Conservation (phyloP, 2,329 filamentous ascomycete genomes). For the Talaromyces sp. region DNA sequence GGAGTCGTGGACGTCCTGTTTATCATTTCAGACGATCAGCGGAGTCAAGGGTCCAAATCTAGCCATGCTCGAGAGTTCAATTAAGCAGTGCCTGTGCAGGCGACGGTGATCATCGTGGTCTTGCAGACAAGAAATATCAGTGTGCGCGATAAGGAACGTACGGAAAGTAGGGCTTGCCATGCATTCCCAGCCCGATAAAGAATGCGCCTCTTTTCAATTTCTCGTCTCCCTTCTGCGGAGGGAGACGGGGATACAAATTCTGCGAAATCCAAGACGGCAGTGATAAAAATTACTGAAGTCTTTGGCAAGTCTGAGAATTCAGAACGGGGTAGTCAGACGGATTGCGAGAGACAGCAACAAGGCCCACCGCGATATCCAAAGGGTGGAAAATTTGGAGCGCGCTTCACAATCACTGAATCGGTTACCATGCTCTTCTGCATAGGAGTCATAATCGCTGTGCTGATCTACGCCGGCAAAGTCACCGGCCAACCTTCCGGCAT, state of each 20-base stretch:
- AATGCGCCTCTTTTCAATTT: constrained; percentile 9
- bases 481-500: not conserved
- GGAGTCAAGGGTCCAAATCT: not conserved
- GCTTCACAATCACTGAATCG: not conserved
- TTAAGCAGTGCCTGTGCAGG: not conserved
- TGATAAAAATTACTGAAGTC: not conserved
- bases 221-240: not conserved
- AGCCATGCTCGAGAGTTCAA: not conserved
- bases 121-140: not conserved
- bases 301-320: not conserved
- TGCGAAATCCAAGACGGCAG: not conserved
- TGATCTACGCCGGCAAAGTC: not conserved
- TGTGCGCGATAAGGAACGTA: too few relatives aligned
- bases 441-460: not conserved
- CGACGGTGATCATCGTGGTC: not conserved
- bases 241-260: not conserved
- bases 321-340: not conserved
- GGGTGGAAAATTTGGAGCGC: not conserved
- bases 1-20: not conserved
- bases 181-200: constrained; percentile 8
- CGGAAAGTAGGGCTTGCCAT: not conserved
- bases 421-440: not conserved
- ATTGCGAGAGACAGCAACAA: not conserved
- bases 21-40: not conserved
- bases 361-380: not conserved